phyloP scores from a whole-genome alignment of 441 rosid species.

The Populus hybrid region DNA sequence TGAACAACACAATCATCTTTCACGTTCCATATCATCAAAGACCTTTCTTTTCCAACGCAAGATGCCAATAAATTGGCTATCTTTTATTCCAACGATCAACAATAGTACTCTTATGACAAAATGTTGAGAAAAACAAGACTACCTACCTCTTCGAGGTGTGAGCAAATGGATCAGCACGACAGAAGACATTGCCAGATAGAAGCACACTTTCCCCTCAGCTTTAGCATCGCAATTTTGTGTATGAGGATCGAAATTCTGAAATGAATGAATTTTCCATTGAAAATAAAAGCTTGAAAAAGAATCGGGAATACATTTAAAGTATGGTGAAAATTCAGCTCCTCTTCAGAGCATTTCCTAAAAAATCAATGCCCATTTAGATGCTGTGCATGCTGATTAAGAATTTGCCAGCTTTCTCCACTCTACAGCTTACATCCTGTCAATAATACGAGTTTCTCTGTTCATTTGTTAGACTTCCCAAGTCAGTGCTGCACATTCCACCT shows the following conservation, averaged over 20 bases:
- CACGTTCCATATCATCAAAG: neutral
- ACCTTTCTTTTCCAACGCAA: neutral
- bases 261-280: slow-evolving; percentile 34
- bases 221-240: neutral
- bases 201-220: slow-evolving; percentile 8
- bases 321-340: slow-evolving; percentile 34
- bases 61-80: neutral
- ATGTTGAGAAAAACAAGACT: slow-evolving; percentile 11
- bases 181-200: neutral
- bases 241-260: slow-evolving; percentile 17
- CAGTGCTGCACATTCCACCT: slow-evolving; percentile 34
- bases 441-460: slow-evolving; percentile 31
- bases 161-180: slow-evolving; percentile 8
- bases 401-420: slow-evolving; percentile 34
- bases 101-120: slow-evolving; percentile 6
- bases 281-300: slow-evolving; percentile 38
- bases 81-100: neutral
- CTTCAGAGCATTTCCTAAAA: slow-evolving; percentile 32
- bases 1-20: neutral
- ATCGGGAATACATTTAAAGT: slow-evolving; percentile 46
- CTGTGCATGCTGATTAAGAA: slow-evolving; percentile 35
- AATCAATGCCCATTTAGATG: slow-evolving; percentile 43
- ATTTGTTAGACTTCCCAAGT: slow-evolving; percentile 29
- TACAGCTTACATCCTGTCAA: slow-evolving; percentile 38
- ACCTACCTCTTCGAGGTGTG: slow-evolving; percentile 22